A percentile compares a stretch with the other conserved stretches of the same genome.
Conservation (phyloP, 1,139 yeast genomes). For the Pneumocystis canis region DNA sequence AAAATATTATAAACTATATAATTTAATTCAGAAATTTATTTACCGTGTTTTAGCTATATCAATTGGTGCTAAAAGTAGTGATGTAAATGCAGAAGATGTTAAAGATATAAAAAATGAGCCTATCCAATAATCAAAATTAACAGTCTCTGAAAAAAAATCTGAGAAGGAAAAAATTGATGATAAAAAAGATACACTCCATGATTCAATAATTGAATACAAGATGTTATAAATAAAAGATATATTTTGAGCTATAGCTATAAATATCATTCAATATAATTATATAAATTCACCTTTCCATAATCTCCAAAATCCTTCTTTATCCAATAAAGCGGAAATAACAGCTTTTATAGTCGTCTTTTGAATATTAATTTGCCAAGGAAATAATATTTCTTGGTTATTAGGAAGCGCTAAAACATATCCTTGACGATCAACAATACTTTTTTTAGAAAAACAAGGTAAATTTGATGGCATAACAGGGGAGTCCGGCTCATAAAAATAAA, state of each 20-base stretch:
- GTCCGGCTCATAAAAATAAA: background rate
- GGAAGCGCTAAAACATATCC: conserved; percentile 11
- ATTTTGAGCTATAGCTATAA: conserved; percentile 40
- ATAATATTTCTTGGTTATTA: conserved; percentile 9
- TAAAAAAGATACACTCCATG: conserved; percentile 81
- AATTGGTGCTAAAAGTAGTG: conserved; percentile 64
- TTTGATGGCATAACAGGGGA: background rate
- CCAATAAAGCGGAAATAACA: conserved; percentile 50
- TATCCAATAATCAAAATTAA: conserved; percentile 67
- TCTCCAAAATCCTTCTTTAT: conserved; percentile 72
- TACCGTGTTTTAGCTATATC: conserved; percentile 60
- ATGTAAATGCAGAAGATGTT: conserved; percentile 58
- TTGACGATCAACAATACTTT: conserved; percentile 6
- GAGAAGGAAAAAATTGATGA: conserved; percentile 77
- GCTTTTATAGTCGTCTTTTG: conserved; percentile 29
- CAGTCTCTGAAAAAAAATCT: conserved; percentile 75
- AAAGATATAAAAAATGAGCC: conserved; percentile 53
- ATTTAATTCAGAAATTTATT: background rate
- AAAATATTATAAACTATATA: conserved; percentile 43
- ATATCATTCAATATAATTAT: background rate
- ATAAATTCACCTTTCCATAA: conserved; percentile 38
- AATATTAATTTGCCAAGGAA: conserved; percentile 8
- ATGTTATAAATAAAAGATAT: conserved; percentile 71
- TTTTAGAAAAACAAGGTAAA: background rate
- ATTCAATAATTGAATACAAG: conserved; percentile 61